phyloP scores from a whole-genome alignment of 352 stramenopile genomes.

The Saprolegnia diclina region DNA sequence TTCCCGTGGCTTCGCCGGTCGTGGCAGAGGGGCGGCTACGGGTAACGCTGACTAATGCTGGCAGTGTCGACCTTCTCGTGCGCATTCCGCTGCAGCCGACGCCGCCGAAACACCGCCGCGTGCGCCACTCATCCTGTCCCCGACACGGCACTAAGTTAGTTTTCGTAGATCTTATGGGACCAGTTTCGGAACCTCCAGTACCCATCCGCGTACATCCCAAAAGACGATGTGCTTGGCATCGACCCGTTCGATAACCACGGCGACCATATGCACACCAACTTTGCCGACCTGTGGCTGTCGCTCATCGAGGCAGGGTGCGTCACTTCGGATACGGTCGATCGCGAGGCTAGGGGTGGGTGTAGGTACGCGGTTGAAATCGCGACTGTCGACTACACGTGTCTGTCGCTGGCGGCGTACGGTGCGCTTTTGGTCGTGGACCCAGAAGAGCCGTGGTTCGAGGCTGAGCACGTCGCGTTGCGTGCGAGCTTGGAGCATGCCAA shows the following conservation, averaged over 20 bases:
- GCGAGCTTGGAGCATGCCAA: conserved; percentile 57
- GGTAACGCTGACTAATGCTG: conserved; percentile 42
- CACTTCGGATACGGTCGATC: neutral
- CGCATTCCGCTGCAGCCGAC: conserved; percentile 47
- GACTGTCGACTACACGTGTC: conserved; percentile 68
- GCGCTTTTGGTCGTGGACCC: conserved; percentile 74
- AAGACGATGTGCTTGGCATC: conserved; percentile 51
- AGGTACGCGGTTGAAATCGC: conserved; percentile 75
- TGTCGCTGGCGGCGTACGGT: conserved; percentile 57
- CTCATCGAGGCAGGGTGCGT: conserved; percentile 39
- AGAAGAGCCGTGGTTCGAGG: conserved; percentile 69
- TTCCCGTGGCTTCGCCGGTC: conserved; percentile 37
- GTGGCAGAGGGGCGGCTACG: conserved; percentile 40
- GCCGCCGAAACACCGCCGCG: conserved; percentile 37
- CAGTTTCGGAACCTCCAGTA: conserved; percentile 87
- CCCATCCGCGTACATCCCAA: conserved; percentile 69
- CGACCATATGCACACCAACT: conserved; percentile 84
- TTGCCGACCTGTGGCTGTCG: conserved; percentile 74
- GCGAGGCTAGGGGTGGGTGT: neutral
- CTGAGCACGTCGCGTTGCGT: conserved; percentile 54
- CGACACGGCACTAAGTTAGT: neutral
- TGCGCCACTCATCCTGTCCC: neutral
- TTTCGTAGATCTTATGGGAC: conserved; percentile 66
- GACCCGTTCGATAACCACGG: conserved; percentile 69
- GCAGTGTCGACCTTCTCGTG: conserved; percentile 39